phyloP scores from a whole-genome alignment of 345 rosid species.

The Eucalyptus curtisii region DNA sequence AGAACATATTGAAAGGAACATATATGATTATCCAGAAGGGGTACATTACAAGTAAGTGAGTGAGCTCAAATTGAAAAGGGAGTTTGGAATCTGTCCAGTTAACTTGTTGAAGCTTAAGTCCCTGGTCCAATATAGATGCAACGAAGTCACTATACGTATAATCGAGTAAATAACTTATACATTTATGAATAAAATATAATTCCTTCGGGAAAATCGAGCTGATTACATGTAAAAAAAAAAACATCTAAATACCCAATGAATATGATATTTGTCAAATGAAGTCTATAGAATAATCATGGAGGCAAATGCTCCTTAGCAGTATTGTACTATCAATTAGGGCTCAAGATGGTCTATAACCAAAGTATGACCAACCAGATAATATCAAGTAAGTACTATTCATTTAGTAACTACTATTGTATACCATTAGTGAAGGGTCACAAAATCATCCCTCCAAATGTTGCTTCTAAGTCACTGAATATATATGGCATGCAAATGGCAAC shows the following conservation, averaged over 20 bases:
- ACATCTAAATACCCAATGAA: neutral
- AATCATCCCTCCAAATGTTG: neutral
- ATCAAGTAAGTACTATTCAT: neutral
- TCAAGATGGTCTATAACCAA: neutral
- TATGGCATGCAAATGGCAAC: neutral
- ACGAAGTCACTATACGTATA: neutral
- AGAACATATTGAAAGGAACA: neutral
- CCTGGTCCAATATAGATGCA: constrained; percentile 6
- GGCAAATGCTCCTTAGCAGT: neutral
- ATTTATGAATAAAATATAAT: neutral
- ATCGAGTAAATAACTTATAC: neutral
- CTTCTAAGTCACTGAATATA: neutral
- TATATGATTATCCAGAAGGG: neutral
- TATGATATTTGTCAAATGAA: neutral
- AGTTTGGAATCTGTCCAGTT: constrained; percentile 19
- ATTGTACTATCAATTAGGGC: neutral
- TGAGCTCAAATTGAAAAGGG: constrained; percentile 27
- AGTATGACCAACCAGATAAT: neutral
- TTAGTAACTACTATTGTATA: neutral
- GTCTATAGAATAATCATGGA: neutral
- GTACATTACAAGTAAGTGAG: constrained; percentile 42
- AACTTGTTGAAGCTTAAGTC: constrained; percentile 28
- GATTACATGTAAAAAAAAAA: neutral
- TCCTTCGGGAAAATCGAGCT: neutral
- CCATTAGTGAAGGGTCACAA: neutral